Base-by-base conservation (phyloP, 1,139 yeast genomes). In the Saccharomyces hybrid region DNA sequence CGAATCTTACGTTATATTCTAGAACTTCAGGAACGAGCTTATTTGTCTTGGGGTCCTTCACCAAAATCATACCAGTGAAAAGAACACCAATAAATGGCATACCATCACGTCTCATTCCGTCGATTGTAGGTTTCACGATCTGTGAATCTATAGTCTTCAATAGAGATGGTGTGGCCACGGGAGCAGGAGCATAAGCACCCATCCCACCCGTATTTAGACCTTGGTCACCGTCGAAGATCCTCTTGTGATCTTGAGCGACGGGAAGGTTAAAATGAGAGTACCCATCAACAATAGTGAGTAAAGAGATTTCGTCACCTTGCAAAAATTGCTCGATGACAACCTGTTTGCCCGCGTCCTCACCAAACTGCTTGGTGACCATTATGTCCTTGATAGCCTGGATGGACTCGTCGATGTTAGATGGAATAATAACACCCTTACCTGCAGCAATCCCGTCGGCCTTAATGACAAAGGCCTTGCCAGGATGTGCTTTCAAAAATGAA, bases 111-210 rank as follows among this genome's bases (percentile, higher is more conserved):
- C 99, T 86, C 97, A 95, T 88, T 56, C 99, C 99, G 63, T 85
- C 93, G 68, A 95, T 86, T 48, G 97, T 88, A 55, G 98, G 99
- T 73, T 86, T 84, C 63, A 95, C 80, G 65, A 95, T 80, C 31
- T 80, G 78, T 52, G 77, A 76, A 67, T 90, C 83, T 66, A 95
- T 90, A 70, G 83, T 78, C 57, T 78, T 74, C 64, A 90, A 74
- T 41, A 93, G 72, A 41, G 79, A 78, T 4, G 88, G 83, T 57
- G 91, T 80, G 51, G 98, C 98, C 26, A 97, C 90, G 53, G 99
- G 99, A 7, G 98, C 96, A 50, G 99, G 99, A 3, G 98, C 95
- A 68, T 95, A 95, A 16, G 99, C 96, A 60, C 99, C 99, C 99
- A 95, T 95, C 60, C 99, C 99, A 62, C 99, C 99, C 52, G 99